Conservation (phyloP, 208 protist genomes). For the Leptomonas seymouri region DNA sequence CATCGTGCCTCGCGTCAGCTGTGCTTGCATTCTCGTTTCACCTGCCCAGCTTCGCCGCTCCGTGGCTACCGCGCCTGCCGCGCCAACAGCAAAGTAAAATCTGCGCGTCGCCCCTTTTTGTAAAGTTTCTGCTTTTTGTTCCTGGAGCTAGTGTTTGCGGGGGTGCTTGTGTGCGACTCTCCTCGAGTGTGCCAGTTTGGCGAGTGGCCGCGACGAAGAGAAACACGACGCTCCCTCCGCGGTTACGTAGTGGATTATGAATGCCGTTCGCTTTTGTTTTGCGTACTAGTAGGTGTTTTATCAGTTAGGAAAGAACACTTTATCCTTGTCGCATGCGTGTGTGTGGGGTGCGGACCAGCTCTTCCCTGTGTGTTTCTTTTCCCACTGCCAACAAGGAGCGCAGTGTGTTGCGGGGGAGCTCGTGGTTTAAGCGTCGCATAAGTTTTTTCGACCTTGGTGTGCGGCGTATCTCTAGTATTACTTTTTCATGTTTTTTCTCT, state of each 20-base stretch:
- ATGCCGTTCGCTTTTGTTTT: not conserved
- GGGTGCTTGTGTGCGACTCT: slow-evolving; percentile 14
- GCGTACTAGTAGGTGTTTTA: slow-evolving; percentile 15
- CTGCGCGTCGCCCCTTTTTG: slow-evolving; percentile 9
- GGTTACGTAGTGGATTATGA: slow-evolving; percentile 12
- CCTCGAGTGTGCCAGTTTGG: not conserved
- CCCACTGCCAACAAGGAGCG: not conserved
- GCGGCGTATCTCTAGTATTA: slow-evolving; percentile 15
- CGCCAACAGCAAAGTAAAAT: slow-evolving; percentile 12
- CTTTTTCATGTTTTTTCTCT: slow-evolving; percentile 31
- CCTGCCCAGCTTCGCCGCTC: not conserved
- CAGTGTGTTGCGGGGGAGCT: not conserved
- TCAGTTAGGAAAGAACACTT: not conserved
- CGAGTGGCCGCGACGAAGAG: not conserved
- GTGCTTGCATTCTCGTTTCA: not conserved
- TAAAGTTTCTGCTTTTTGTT: slow-evolving; percentile 12
- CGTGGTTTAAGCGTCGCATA: too few species aligned
- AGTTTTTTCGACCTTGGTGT: not conserved
- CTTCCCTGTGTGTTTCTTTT: not conserved
- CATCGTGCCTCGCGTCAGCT: not conserved
- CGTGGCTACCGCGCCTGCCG: not conserved
- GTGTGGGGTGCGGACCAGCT: slow-evolving; percentile 1
- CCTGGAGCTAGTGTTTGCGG: slow-evolving; percentile 5
- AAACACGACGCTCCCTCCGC: not conserved
- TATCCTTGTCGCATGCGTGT: slow-evolving; percentile 9